Percentiles rank a stretch among this genome's conserved stretches.
Conservation (phyloP, 176 grass and related monocot species). For the Musa acuminata region DNA sequence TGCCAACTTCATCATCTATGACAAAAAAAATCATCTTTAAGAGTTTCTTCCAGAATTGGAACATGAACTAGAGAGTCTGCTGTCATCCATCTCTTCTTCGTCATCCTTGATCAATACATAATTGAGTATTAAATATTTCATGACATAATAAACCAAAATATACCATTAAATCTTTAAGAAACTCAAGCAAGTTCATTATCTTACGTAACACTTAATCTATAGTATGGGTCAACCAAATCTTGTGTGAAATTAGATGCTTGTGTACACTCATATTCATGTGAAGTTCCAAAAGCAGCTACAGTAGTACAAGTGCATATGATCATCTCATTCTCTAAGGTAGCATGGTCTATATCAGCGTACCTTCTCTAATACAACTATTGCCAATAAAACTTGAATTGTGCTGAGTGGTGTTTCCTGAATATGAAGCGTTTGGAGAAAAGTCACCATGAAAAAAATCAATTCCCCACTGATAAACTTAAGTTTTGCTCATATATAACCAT, state of each 20-base stretch:
- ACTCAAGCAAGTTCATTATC: neutral
- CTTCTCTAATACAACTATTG: slow-evolving; percentile 30
- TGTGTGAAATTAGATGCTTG: slow-evolving; percentile 25
- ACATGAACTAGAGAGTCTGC: slow-evolving; percentile 49
- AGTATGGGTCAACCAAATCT: slow-evolving; percentile 35
- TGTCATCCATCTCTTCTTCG: slow-evolving; percentile 32
- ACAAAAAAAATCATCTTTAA: slow-evolving; percentile 38
- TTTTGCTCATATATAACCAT: slow-evolving; percentile 53
- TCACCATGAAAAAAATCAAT: slow-evolving; percentile 30
- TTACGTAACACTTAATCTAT: slow-evolving; percentile 26
- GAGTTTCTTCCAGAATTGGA: slow-evolving; percentile 33
- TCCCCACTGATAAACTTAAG: slow-evolving; percentile 33
- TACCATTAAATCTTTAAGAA: neutral
- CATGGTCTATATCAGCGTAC: slow-evolving; percentile 15
- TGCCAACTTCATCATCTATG: slow-evolving; percentile 54
- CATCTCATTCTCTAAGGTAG: slow-evolving; percentile 18
- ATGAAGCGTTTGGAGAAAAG: slow-evolving; percentile 31
- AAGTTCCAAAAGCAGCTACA: slow-evolving; percentile 29
- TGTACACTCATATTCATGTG: slow-evolving; percentile 21
- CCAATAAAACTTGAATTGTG: slow-evolving; percentile 21
- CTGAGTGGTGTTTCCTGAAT: slow-evolving; percentile 31
- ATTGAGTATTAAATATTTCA: neutral
- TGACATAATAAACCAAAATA: slow-evolving; percentile 3
- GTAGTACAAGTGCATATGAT: slow-evolving; percentile 4
- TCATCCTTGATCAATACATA: slow-evolving; percentile 26